Base-by-base conservation (phyloP, 2,329 filamentous ascomycete genomes). In the Pseudogymnoascus sp. region DNA sequence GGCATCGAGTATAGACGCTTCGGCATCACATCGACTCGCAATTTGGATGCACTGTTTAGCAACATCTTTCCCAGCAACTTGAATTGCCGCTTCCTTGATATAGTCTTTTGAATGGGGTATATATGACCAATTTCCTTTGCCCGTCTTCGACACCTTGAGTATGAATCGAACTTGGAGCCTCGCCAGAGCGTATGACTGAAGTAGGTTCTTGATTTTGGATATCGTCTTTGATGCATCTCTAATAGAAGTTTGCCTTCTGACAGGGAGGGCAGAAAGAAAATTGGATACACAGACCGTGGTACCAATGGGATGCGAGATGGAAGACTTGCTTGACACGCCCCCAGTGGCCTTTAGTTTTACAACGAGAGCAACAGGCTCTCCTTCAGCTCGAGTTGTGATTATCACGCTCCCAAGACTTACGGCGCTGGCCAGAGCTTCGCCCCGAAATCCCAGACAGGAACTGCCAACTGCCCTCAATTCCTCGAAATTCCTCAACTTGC, bases 381-480 rank as follows among this genome's bases (percentile, higher is more conserved):
- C 78, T 32, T 81, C 75, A 2, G 83, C 83, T 64, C 83, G 81
- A 3, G 89, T 91, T 12, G 79, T 87, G 58, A 91, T 74, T 6
- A 74, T 75, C 43, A 91, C 74, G 3, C 78, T 76, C 37, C 83
- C 84, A 62, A 90, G 70, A 41, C 81, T 78, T 62, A 83, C 86
- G 62, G 80, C 79, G 70, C 83, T 85, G 38, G 88, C 86, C 63
- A 93, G 74, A 14, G 88, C 88, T 68, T 90, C 83, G 18, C 89
- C 89, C 35, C 89, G 82, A 68, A 92, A 93, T 1, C 89, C 89
- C n/a, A 92, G 78, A 32, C 80, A 86, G 43, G 74, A 76, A 1
- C 81, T 79, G 6, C 81, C 83, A 18, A 86, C 74, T 1, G 68
- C 70, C 58, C 74, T 76, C 37, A 91, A 74, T 58, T 91, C 86